Percentiles rank a stretch among this genome's conserved stretches.
These are phyloP conservation scores for Nakazawaea wyomingensis DNA, from an alignment of 805 yeast genomes.

Conservation along the genomic window DNA sequence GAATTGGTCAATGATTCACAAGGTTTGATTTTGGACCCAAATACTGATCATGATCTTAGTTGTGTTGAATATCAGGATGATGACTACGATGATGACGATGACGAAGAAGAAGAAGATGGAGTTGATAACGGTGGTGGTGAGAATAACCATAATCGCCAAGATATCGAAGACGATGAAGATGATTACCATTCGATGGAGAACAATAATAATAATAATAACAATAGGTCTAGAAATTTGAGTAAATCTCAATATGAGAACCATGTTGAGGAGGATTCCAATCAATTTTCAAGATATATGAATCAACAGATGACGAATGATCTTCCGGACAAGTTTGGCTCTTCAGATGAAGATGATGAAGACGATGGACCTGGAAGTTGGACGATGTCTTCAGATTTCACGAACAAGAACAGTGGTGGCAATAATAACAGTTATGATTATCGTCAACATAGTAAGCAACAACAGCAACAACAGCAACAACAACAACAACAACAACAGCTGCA, in stretches of 20 bases:
- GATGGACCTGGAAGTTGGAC: constrained; percentile 26
- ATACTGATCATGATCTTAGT: constrained; percentile 19
- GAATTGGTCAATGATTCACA: constrained; percentile 28
- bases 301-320: constrained; percentile 60
- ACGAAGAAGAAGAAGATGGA: constrained; percentile 4
- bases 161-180: constrained; percentile 15
- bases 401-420: constrained; percentile 4
- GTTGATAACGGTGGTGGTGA: no score
- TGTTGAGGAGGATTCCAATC: constrained; percentile 33
- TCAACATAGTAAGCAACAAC: background rate
- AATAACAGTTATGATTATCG: constrained; percentile 2
- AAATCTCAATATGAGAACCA: constrained; percentile 23
- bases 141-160: no score
- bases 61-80: constrained; percentile 18
- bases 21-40: constrained; percentile 17
- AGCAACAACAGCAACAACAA: background rate
- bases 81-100: constrained; percentile 15
- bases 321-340: constrained; percentile 43
- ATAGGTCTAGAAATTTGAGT: constrained; percentile 3
- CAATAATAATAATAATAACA: no score
- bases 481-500: constrained; percentile 8
- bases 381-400: constrained; percentile 12
- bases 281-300: constrained; percentile 69
- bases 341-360: constrained; percentile 56
- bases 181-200: constrained; percentile 13